These are phyloP conservation scores for Syzygium malaccense DNA, from an alignment of 441 rosid species.

Conservation along the genomic window DNA sequence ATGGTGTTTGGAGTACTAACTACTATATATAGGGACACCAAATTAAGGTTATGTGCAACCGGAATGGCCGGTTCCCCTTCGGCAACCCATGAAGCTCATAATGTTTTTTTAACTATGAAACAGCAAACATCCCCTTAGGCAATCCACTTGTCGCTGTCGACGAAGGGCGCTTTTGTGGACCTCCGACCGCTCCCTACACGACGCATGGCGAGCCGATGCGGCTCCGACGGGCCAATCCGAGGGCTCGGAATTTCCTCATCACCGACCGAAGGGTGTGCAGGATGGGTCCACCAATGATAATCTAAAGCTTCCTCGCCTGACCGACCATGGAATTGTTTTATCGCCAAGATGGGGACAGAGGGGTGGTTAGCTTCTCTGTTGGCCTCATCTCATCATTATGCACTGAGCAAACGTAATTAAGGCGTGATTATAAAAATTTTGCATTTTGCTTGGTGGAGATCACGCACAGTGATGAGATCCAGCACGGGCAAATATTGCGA, in stretches of 20 bases:
- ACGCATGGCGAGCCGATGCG: conserved; percentile 33
- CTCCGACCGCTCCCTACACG: conserved; percentile 13
- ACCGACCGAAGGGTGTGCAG: conserved; percentile 15
- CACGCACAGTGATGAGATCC: neutral
- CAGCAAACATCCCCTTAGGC: neutral
- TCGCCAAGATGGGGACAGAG: conserved; percentile 15
- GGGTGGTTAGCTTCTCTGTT: conserved; percentile 1
- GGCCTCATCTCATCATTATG: conserved; percentile 6
- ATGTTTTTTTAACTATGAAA: neutral
- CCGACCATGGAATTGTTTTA: conserved; percentile 48
- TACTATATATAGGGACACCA: conserved; percentile 20
- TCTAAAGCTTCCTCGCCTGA: conserved; percentile 2
- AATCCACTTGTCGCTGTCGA: conserved; percentile 17
- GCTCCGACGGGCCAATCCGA: conserved; percentile 7
- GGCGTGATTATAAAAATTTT: neutral
- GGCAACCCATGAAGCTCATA: neutral
- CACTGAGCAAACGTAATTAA: conserved; percentile 4
- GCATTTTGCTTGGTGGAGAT: neutral
- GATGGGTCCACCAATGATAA: conserved; percentile 28
- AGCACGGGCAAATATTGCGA: neutral
- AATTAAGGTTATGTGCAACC: neutral
- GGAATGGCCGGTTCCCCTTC: conserved; percentile 14
- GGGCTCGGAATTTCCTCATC: conserved; percentile 5
- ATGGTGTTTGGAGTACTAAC: neutral
- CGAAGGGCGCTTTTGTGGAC: conserved; percentile 12